Evolutionary conservation across 192 early-diverging fungal species (phyloP).

Genomic region (Coemansia sp.): DNA sequence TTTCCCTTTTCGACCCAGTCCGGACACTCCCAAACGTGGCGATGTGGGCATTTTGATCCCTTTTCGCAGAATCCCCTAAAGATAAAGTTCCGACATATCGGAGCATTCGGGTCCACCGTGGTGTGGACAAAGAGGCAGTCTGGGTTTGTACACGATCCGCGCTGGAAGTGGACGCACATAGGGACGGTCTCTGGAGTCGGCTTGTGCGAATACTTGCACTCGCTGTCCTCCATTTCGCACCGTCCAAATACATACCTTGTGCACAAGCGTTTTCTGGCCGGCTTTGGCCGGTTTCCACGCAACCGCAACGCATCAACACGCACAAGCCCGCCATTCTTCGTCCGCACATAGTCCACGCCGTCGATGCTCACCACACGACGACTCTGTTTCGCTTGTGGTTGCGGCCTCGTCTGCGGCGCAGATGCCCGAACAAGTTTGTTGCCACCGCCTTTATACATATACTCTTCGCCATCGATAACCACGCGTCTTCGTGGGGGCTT

Average conservation of each 20-base stretch:
- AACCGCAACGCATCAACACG: constrained; percentile 24
- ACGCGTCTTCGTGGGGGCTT: constrained; percentile 1
- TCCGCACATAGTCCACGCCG: constrained; percentile 41
- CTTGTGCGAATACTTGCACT: constrained; percentile 61
- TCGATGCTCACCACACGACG: constrained; percentile 33
- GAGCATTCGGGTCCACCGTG: constrained; percentile 57
- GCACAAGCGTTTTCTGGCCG: constrained; percentile 18
- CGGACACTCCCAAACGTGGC: constrained; percentile 70
- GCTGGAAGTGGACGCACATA: constrained; percentile 66
- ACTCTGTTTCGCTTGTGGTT: not conserved
- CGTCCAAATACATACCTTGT: constrained; percentile 30
- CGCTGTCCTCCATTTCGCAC: constrained; percentile 22
- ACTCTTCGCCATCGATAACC: constrained; percentile 36
- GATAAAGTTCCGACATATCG: constrained; percentile 66
- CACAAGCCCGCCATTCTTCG: constrained; percentile 33
- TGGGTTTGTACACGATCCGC: constrained; percentile 56
- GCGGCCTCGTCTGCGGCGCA: not conserved
- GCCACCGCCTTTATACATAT: constrained; percentile 24
- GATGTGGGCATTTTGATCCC: constrained; percentile 57
- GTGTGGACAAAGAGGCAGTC: constrained; percentile 62
- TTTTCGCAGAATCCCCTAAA: constrained; percentile 63
- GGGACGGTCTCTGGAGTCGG: constrained; percentile 59
- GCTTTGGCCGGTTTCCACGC: constrained; percentile 6
- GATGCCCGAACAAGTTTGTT: constrained; percentile 45
- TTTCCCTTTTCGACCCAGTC: constrained; percentile 64